Base-by-base conservation (phyloP, 1,284 basidiomycete species). In the Anthracocystis panici-leucophaei region DNA sequence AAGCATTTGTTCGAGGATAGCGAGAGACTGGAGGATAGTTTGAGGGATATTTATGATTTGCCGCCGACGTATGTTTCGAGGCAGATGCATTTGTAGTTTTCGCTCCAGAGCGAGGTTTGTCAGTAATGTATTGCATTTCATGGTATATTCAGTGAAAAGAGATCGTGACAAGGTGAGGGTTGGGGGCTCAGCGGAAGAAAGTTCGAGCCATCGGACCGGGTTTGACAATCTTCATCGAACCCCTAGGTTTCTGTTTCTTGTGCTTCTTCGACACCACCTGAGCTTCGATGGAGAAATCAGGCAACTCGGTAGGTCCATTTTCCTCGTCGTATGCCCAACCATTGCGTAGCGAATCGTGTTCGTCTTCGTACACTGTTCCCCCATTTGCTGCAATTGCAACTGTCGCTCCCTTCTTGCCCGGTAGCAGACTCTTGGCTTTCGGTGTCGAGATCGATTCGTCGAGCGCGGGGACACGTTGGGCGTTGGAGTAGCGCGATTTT, bases 31-130 rank as follows among this genome's bases (percentile, higher is more conserved):
- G 38, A 20, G 0, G 35, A 56, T 14, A 59, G 62, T 38, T 14
- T 72, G 49, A 56, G 66, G 21, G 77, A 76, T 40, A 68, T 75
- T 29, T 78, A 78, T 42, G 77, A 78, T 44, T 45, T 78, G 4
- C 73, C 77, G 11, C 77, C 77, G 6, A 75, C 74, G 12, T 62
- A 70, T n/a, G 74, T 78, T 27, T 68, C 65, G 20, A 61, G 73
- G 21, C 61, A 75, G 41, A 46, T 67, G 40, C 65, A 71, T 31
- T 55, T 70, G n/a, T 46, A 40, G 35, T 7, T 27, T 27, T 18
- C 27, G 8, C 20, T 55, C 16, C 16, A 25, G 14, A 9, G 33
- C 33, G 16, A 14, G 31, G 49, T 35, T 7, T 20, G 29, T n/a
- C 14, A n/a, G 12, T 29, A 33, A 50, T 50, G 49, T 11, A 31